A percentile compares a stretch with the other conserved stretches of the same genome.
Evolutionary conservation across 805 yeast genomes (phyloP).

Genomic region (Wickerhamomyces xylosicus): DNA sequence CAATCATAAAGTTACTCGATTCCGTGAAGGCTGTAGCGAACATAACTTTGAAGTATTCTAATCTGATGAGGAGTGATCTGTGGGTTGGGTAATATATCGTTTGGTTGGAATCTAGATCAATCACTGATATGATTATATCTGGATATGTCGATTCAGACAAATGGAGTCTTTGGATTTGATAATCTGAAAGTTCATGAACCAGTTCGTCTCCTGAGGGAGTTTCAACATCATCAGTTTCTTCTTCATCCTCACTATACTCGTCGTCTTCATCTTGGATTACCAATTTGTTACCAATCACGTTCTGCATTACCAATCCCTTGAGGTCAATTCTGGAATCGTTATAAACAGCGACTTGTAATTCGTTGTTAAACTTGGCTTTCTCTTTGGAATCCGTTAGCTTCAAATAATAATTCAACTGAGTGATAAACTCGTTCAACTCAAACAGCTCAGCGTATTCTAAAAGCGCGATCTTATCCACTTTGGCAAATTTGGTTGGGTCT

Average conservation of each 20-base stretch:
- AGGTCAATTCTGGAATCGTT: conserved; percentile 15
- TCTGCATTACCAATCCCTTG: conserved; percentile 8
- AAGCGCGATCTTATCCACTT: conserved; percentile 20
- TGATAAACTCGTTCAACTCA: conserved; percentile 26
- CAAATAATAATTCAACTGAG: conserved; percentile 22
- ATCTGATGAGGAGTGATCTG: conserved; percentile 45
- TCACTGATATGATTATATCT: conserved; percentile 36
- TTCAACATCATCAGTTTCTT: too few species aligned
- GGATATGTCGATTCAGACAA: conserved; percentile 23
- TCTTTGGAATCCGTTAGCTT: conserved; percentile 20
- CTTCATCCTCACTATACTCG: too few species aligned
- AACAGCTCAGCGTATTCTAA: conserved; percentile 23
- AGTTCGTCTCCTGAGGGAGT: too few species aligned
- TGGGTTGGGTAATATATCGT: conserved; percentile 50
- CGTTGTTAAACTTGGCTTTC: conserved; percentile 23
- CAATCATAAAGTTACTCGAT: conserved; percentile 9
- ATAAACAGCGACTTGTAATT: conserved; percentile 14
- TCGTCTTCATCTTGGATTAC: neutral
- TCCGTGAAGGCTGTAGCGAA: conserved; percentile 42
- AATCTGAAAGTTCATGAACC: conserved; percentile 2
- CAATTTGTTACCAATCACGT: conserved; percentile 12
- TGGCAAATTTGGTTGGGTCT: conserved; percentile 27
- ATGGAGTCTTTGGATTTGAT: conserved; percentile 7
- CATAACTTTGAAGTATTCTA: conserved; percentile 57
- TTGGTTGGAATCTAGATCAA: conserved; percentile 20